Percentiles rank a stretch among this genome's conserved stretches.
These are phyloP conservation scores for Saccharomycopsis fermentans DNA, from an alignment of 805 yeast species.

Conservation along the genomic window DNA sequence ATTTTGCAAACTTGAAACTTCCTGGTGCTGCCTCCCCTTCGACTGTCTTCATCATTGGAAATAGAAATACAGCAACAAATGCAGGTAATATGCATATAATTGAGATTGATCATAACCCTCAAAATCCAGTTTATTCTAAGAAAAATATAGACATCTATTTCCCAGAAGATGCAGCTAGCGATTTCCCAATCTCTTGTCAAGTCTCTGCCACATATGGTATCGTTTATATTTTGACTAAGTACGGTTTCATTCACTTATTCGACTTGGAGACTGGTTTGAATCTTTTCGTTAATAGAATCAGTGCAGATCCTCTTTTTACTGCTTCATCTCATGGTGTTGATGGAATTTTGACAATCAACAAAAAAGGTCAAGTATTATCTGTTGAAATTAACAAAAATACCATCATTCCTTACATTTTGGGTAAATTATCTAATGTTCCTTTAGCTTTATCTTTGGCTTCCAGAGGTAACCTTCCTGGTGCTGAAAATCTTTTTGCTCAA, in stretches of 20 bases:
- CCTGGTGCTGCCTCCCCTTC: constrained; percentile 69
- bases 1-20: constrained; percentile 67
- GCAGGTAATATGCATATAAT: constrained; percentile 79
- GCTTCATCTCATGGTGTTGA: constrained; percentile 62
- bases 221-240: constrained; percentile 82
- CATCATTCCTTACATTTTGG: constrained; percentile 81
- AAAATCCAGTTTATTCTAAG: constrained; percentile 76
- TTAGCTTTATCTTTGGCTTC: constrained; percentile 84
- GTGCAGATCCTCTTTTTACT: constrained; percentile 91
- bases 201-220: constrained; percentile 81
- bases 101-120: constrained; percentile 88
- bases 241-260: constrained; percentile 92
- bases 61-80: constrained; percentile 70
- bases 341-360: constrained; percentile 90
- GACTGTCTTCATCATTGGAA: constrained; percentile 87
- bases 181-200: constrained; percentile 91
- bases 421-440: constrained; percentile 75
- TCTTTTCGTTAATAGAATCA: constrained; percentile 90
- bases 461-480: constrained; percentile 96
- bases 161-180: constrained; percentile 93
- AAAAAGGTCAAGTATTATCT: constrained; percentile 88
- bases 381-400: constrained; percentile 81
- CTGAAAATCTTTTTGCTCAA: constrained; percentile 81
- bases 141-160: constrained; percentile 87
- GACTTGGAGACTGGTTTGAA: constrained; percentile 89